phyloP scores from a whole-genome alignment of 208 protist genomes.

The Crithidia sp. region DNA sequence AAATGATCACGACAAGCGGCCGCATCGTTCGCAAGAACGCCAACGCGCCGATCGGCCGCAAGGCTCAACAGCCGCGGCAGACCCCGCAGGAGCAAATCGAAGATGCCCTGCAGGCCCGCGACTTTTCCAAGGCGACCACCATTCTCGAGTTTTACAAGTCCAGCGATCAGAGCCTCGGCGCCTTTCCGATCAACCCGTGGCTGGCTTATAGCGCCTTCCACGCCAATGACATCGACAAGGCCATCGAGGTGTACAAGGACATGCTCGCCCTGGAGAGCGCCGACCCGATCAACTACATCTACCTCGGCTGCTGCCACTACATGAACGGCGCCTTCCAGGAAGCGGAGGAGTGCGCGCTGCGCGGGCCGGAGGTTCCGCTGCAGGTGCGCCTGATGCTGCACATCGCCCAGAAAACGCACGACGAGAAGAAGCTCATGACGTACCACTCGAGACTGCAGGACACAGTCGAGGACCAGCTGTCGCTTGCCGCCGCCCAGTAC shows the following conservation, averaged over 20 bases:
- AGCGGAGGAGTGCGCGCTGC: conserved; percentile 88
- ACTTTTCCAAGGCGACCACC: conserved; percentile 90
- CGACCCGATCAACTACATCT: conserved; percentile 77
- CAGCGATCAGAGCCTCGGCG: conserved; percentile 71
- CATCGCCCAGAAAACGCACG: conserved; percentile 91
- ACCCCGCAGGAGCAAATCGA: conserved; percentile 85
- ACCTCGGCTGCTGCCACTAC: conserved; percentile 88
- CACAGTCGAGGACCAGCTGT: conserved; percentile 93
- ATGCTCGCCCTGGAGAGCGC: conserved; percentile 64
- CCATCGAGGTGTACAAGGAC: conserved; percentile 91
- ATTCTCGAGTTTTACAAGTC: conserved; percentile 92
- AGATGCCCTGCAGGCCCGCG: conserved; percentile 83
- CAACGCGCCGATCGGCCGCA: conserved; percentile 27
- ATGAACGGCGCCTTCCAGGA: conserved; percentile 88
- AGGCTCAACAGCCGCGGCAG: conserved; percentile 37
- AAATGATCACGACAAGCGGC: conserved; percentile 72
- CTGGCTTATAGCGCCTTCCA: conserved; percentile 95
- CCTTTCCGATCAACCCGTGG: conserved; percentile 90
- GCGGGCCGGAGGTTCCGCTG: conserved; percentile 76
- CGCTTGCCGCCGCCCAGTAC: conserved; percentile 95
- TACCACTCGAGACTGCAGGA: conserved; percentile 93
- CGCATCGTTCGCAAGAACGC: conserved; percentile 72
- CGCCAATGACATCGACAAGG: conserved; percentile 93
- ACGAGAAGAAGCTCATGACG: conserved; percentile 94
- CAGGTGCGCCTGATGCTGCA: conserved; percentile 96